phyloP scores from a whole-genome alignment of 2,329 filamentous ascomycete species.

The Microsporum canis region DNA sequence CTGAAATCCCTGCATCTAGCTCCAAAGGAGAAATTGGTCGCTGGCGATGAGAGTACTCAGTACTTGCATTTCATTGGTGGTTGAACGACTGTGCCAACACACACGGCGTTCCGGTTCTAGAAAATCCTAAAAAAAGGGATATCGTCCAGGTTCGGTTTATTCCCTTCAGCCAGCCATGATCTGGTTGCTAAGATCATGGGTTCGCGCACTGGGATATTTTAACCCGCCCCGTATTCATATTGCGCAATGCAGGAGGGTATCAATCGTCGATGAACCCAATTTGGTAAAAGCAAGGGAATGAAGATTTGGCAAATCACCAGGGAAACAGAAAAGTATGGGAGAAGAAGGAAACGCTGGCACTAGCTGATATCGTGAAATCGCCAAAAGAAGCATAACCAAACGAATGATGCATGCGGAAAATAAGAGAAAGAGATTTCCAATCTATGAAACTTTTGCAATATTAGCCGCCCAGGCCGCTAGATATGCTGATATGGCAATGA shows the following conservation, averaged over 20 bases:
- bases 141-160: neutral
- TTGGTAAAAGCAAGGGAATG: neutral
- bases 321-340: neutral
- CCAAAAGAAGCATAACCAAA: neutral
- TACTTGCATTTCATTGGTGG: neutral
- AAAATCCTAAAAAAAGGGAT: neutral
- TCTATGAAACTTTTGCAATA: neutral
- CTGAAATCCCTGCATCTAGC: neutral
- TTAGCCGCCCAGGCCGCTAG: slow-evolving; percentile 1
- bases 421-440: neutral
- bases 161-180: neutral
- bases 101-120: neutral
- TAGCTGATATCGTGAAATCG: neutral
- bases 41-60: neutral
- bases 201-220: neutral
- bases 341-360: neutral
- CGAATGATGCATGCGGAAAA: neutral
- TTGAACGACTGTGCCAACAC: neutral
- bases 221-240: neutral
- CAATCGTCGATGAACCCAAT: neutral
- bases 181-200: neutral
- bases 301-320: neutral
- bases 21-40: neutral
- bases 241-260: neutral
- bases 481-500: slow-evolving; percentile 6